Evolutionary conservation across 805 yeast species (phyloP), one percentile per base, ranked within the genome.

Genomic region (Yamadazyma nakazawae): DNA sequence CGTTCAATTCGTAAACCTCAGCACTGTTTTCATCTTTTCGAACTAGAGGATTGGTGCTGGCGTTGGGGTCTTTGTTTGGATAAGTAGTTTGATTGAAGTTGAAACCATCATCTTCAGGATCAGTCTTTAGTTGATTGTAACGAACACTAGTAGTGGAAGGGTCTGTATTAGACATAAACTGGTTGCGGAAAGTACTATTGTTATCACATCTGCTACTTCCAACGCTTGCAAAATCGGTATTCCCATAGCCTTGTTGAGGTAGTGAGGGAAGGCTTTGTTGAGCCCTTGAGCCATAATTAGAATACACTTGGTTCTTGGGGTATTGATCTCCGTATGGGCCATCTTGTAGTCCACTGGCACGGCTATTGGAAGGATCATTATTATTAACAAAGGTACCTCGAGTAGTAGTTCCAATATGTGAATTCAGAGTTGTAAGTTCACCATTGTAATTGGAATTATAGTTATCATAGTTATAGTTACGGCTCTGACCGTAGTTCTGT

Each of bases 161-260:
- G 16, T 48, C 49, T 5, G 58, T 47, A 39, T 58, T 55, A n/a
- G 52, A 42, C 49, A 57, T 44, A 43, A 60, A 60, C 46, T 58
- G 61, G 13, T 48, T 43, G 34, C 60, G 48, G 16, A 53, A 43
- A 25, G 42, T 40, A 12, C 32, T 26, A 12, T 31, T 31, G 35
- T 17, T 28, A 13, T 35, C 40, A 24, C 41, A 34, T 21, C 34
- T 40, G 32, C 46, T 42, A 5, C 40, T 30, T 38, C 45, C 42
- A 31, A 37, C 13, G 36, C 49, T 46, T 11, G 37, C 39, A 17
- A 18, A 18, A 35, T 49, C 46, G 37, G 17, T 34, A 14, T 16
- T 34, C 34, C 44, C 47, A 14, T 26, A 24, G 36, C 26, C 40
- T 24, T 43, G 34, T 13, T 37, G 46, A 30, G 46, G 46, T 13